Evolutionary conservation across 768 basidiomycete genomes (phyloP).

Genomic region (Mycena kentingensis): DNA sequence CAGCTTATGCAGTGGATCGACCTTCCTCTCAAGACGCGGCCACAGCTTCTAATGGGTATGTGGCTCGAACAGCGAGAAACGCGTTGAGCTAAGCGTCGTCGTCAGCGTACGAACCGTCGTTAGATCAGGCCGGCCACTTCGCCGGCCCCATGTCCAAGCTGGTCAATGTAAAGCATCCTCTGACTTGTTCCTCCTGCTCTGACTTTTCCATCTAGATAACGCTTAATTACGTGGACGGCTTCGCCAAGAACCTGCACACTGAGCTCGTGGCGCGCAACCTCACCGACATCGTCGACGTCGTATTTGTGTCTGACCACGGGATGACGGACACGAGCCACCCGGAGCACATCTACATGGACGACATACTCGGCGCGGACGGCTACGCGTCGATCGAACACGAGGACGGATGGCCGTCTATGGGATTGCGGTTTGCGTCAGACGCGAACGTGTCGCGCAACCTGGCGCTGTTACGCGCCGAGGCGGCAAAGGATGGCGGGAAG

Average conservation of each 20-base stretch:
- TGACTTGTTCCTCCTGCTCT: slow-evolving; percentile 3
- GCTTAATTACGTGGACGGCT: slow-evolving; percentile 67
- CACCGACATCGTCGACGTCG: slow-evolving; percentile 79
- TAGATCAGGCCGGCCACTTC: slow-evolving; percentile 83
- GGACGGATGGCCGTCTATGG: slow-evolving; percentile 92
- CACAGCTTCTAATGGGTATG: slow-evolving; percentile 75
- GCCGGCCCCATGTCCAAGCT: slow-evolving; percentile 67
- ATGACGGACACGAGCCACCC: slow-evolving; percentile 88
- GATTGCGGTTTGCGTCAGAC: slow-evolving; percentile 68
- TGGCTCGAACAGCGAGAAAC: slow-evolving; percentile 6
- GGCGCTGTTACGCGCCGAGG: slow-evolving; percentile 53
- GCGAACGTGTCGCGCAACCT: slow-evolving; percentile 61
- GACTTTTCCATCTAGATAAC: slow-evolving; percentile 47
- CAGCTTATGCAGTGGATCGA: slow-evolving; percentile 85
- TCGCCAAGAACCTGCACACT: slow-evolving; percentile 68
- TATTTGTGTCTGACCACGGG: slow-evolving; percentile 92
- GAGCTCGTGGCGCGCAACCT: slow-evolving; percentile 72
- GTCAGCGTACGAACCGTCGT: slow-evolving; percentile 78
- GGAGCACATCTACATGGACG: slow-evolving; percentile 77
- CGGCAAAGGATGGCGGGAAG: slow-evolving; percentile 52
- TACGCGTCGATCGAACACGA: slow-evolving; percentile 64
- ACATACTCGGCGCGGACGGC: slow-evolving; percentile 70
- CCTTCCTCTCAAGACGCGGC: slow-evolving; percentile 66
- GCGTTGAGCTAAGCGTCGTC: background rate
- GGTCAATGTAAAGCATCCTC: slow-evolving; percentile 56